phyloP scores from a whole-genome alignment of 2,329 filamentous ascomycete genomes.

The Mycosphaerella arachidis region DNA sequence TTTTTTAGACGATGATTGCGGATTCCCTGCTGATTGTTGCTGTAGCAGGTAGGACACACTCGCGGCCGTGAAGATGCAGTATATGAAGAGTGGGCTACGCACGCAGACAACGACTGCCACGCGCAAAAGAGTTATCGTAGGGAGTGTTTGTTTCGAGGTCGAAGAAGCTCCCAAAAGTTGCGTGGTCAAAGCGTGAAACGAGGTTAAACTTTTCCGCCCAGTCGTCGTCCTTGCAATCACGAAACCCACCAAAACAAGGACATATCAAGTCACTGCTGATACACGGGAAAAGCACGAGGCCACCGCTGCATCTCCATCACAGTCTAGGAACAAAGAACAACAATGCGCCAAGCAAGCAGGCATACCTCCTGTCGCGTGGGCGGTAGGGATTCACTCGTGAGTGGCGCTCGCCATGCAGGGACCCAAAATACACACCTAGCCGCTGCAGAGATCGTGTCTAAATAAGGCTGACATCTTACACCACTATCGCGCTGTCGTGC shows the following conservation, averaged over 20 bases:
- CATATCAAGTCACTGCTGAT: not conserved
- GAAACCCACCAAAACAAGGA: not conserved
- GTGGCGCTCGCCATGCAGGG: conserved; percentile 1
- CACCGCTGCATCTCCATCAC: not conserved
- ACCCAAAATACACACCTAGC: not conserved
- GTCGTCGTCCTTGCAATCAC: not conserved
- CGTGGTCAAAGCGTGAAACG: too few relatives aligned
- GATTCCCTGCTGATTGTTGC: not conserved
- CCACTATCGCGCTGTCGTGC: not conserved
- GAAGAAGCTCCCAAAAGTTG: not conserved
- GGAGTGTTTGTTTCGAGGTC: not conserved
- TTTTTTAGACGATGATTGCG: not conserved
- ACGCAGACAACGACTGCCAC: not conserved
- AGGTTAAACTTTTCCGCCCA: not conserved
- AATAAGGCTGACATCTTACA: not conserved
- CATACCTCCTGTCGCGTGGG: not conserved
- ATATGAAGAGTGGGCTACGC: not conserved
- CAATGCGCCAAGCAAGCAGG: not conserved
- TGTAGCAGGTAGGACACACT: not conserved
- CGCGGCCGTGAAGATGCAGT: not conserved
- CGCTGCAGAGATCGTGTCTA: not conserved
- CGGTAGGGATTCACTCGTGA: conserved; percentile 1
- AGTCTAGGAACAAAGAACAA: not conserved
- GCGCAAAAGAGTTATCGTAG: not conserved
- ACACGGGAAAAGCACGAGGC: not conserved